Conservation (phyloP, 371 early-diverging fungal genomes). For the Apophysomyces elegans region DNA sequence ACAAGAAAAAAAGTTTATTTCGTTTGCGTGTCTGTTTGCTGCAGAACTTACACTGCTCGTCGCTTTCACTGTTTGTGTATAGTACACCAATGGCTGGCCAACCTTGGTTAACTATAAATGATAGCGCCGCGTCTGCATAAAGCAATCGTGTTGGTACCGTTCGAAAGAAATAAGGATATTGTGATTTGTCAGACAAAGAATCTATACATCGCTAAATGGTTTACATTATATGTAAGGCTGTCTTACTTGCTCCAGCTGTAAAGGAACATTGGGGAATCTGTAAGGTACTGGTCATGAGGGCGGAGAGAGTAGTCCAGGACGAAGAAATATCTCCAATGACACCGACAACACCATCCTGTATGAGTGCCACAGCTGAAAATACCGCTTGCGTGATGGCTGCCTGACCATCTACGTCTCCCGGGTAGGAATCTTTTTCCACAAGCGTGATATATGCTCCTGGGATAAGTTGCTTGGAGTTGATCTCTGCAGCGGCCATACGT, state of each 20-base stretch:
- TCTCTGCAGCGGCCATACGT: conserved; percentile 39
- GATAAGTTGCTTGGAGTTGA: conserved; percentile 38
- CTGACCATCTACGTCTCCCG: conserved; percentile 31
- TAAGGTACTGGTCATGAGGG: conserved; percentile 36
- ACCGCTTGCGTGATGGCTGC: conserved; percentile 35
- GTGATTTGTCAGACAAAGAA: conserved; percentile 18
- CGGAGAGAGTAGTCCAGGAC: conserved; percentile 32
- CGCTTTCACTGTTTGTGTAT: conserved; percentile 23
- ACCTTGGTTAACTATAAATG: conserved; percentile 14
- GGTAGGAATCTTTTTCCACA: conserved; percentile 47
- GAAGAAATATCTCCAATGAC: conserved; percentile 44
- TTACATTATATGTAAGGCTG: neutral
- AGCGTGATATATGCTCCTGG: conserved; percentile 44
- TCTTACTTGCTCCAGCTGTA: conserved; percentile 27
- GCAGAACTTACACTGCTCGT: conserved; percentile 22
- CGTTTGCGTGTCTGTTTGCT: neutral
- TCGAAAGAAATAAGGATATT: conserved; percentile 31
- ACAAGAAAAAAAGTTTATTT: neutral
- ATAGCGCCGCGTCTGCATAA: conserved; percentile 26
- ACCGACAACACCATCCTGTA: conserved; percentile 36
- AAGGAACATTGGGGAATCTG: conserved; percentile 43
- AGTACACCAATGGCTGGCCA: conserved; percentile 34
- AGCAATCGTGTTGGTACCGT: conserved; percentile 33
- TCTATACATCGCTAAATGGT: conserved; percentile 11
- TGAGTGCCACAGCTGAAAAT: conserved; percentile 39